phyloP scores from a whole-genome alignment of 2,329 filamentous ascomycete species.

The Elsinoe australis region DNA sequence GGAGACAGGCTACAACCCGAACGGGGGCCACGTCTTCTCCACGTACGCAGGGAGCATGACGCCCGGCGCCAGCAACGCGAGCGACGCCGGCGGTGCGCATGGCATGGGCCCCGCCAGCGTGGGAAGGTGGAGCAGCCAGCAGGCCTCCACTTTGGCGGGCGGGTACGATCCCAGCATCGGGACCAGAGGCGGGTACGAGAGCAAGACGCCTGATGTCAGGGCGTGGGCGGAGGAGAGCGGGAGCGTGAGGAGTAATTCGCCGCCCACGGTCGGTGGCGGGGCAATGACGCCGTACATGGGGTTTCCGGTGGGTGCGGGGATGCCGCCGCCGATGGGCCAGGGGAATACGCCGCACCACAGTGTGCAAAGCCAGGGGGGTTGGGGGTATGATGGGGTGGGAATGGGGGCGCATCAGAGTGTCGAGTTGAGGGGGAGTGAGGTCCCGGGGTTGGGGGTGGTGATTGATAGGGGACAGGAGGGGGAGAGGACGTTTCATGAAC shows the following conservation, averaged over 20 bases:
- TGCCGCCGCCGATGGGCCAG: no score
- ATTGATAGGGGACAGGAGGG: conserved; percentile 2
- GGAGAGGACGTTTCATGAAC: conserved; percentile 2
- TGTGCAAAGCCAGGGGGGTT: no score
- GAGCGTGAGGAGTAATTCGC: not conserved
- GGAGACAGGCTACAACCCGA: conserved; percentile 8
- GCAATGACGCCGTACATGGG: not conserved
- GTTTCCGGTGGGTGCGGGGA: conserved; percentile 4
- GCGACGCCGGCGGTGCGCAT: no score
- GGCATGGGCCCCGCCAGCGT: not conserved
- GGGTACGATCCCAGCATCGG: not conserved
- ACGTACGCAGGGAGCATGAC: not conserved
- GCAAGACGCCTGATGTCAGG: not conserved
- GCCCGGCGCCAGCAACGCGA: not conserved
- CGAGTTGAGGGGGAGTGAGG: conserved; percentile 15
- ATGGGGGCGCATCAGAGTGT: conserved; percentile 2
- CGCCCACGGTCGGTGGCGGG: no score
- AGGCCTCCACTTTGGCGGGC: not conserved
- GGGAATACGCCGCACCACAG: no score
- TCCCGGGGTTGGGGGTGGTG: not conserved
- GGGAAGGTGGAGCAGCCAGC: not conserved
- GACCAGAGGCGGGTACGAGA: not conserved
- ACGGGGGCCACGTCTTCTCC: conserved; percentile 1
- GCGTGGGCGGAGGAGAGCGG: not conserved
- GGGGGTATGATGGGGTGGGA: conserved; percentile 1